Percentiles rank a stretch among this genome's conserved stretches.
These are phyloP conservation scores for Paecilomyces sp. DNA, from an alignment of 2,329 filamentous ascomycete species.

Conservation along the genomic window DNA sequence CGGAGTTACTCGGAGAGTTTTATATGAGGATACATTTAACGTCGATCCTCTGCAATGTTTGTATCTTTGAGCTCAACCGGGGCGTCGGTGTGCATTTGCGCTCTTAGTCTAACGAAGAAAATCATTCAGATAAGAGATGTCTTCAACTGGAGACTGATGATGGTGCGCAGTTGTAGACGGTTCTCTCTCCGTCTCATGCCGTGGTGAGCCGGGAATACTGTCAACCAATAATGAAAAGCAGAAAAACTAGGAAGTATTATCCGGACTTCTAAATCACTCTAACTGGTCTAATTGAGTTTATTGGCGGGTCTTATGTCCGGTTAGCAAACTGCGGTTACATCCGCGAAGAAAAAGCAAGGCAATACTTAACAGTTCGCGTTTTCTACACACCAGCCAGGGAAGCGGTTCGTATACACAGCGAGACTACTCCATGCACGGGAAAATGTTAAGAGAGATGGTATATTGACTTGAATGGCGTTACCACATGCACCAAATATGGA, in stretches of 20 bases:
- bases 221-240: not conserved
- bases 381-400: not conserved
- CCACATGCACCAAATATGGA: too few species aligned
- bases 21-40: not conserved
- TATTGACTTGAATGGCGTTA: too few species aligned
- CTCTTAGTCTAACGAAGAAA: not conserved
- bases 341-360: not conserved
- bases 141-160: not conserved
- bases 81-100: not conserved
- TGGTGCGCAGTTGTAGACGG: not conserved
- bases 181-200: not conserved
- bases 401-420: too few species aligned
- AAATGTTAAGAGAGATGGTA: too few species aligned
- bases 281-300: not conserved
- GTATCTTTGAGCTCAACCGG: not conserved
- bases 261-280: not conserved
- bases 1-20: not conserved
- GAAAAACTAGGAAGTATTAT: not conserved
- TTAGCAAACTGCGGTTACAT: not conserved
- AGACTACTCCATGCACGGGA: too few species aligned
- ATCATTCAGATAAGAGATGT: not conserved
- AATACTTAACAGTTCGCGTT: not conserved
- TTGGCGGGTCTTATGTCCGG: not conserved
- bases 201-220: not conserved
- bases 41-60: not conserved